Evolutionary conservation across 2,329 filamentous ascomycete genomes (phyloP).

Genomic region (Verticillium klebahnii): DNA sequence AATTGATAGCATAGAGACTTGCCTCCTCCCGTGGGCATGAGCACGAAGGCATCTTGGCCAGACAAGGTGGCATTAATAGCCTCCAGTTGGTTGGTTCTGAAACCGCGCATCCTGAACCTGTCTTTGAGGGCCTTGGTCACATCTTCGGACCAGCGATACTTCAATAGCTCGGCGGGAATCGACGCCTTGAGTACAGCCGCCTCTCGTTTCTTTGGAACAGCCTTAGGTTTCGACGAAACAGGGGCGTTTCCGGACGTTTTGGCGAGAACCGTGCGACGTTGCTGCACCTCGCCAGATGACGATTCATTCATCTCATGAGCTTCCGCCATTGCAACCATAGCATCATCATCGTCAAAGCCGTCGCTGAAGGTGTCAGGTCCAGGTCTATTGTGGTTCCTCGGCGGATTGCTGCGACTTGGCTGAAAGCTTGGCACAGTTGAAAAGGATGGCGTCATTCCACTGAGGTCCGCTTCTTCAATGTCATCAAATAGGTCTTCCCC

Average conservation of each 20-base stretch:
- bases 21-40: constrained; percentile 97
- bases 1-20: constrained; percentile 97
- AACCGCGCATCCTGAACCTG: constrained; percentile 78
- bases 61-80: constrained; percentile 89
- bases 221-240: constrained; percentile 24
- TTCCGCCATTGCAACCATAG: constrained; percentile 48
- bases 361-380: constrained; percentile 35
- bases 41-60: constrained; percentile 86
- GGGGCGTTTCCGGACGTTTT: constrained; percentile 45
- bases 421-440: neutral
- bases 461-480: constrained; percentile 10
- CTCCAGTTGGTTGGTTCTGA: constrained; percentile 87
- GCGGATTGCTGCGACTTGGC: constrained; percentile 4
- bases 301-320: constrained; percentile 41
- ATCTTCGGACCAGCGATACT: constrained; percentile 78
- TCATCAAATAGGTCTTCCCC: constrained; percentile 23
- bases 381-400: constrained; percentile 11
- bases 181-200: constrained; percentile 23
- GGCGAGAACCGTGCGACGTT: constrained; percentile 33
- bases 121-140: constrained; percentile 77
- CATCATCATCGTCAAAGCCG: constrained; percentile 42
- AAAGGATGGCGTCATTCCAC: neutral
- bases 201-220: constrained; percentile 25
- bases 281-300: constrained; percentile 17
- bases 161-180: constrained; percentile 52